Evolutionary conservation across 768 basidiomycete species (phyloP).

Genomic region (Neoboletus brunneissimus): DNA sequence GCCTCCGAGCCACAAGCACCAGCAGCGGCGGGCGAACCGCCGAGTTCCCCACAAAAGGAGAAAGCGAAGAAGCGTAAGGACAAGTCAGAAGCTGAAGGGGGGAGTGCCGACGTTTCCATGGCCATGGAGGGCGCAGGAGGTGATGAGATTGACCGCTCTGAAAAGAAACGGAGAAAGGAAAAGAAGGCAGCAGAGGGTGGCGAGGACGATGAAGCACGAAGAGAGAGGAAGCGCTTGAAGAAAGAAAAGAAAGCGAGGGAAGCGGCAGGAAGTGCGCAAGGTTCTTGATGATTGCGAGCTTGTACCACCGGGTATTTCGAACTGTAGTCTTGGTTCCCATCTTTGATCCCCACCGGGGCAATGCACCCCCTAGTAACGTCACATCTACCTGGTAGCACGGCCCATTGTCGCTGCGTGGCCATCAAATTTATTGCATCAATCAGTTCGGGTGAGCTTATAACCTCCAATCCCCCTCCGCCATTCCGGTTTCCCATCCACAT

Average conservation of each 20-base stretch:
- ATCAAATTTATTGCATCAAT: conserved; percentile 17
- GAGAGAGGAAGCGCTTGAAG: conserved; percentile 62
- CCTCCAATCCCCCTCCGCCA: not conserved
- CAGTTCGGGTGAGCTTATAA: not conserved
- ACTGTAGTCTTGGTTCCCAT: conserved; percentile 5
- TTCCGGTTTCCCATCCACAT: not conserved
- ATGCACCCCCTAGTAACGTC: conserved; percentile 1
- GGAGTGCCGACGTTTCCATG: conserved; percentile 43
- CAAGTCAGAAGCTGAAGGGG: conserved; percentile 57
- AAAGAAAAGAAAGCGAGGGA: conserved; percentile 64
- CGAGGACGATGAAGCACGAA: conserved; percentile 57
- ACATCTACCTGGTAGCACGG: not conserved
- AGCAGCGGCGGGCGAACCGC: conserved; percentile 31
- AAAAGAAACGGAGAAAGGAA: conserved; percentile 61
- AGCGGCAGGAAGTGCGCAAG: conserved; percentile 32
- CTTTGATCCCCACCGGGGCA: conserved; percentile 10
- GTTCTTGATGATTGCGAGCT: not conserved
- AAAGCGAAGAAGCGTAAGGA: conserved; percentile 88
- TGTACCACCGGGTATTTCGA: not conserved
- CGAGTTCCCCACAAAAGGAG: conserved; percentile 40
- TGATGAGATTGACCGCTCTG: conserved; percentile 49
- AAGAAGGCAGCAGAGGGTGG: conserved; percentile 46
- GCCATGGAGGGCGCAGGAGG: conserved; percentile 33
- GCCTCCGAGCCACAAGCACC: conserved; percentile 28
- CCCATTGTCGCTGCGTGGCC: not conserved